Evolutionary conservation across 257 asterid species (phyloP), one percentile per base, ranked within the genome.

Genomic region (Verbena officinalis): DNA sequence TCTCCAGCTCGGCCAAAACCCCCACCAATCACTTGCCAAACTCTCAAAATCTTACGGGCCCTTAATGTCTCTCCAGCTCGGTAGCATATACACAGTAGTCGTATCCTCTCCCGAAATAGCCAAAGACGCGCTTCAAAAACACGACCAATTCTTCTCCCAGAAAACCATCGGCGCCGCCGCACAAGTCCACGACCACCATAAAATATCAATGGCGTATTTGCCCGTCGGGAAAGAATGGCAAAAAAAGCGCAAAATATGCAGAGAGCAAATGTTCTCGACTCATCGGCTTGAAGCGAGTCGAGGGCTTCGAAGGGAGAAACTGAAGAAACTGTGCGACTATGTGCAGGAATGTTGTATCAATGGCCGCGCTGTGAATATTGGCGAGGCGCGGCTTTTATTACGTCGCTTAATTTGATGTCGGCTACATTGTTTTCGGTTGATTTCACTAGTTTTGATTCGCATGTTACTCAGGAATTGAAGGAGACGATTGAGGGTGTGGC

Each of bases 21-120:
- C 71, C 9, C 80, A 67, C 44, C 62, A 31, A 14, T 75, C 81
- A 19, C 69, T 78, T 13, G 72, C 75, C 23, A 42, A 62, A 0
- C 73, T 79, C 53, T 73, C 84, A 45, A 58, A 31, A 73, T 62
- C 55, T 0, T 64, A 77, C 60, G 85, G 86, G 30, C 82, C 85
- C 17, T 8, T 80, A 16, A 76, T 76, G 77, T 70, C 68, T 15
- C 69, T 76, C 10, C 61, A 60, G 21, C 80, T 80, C 0, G 85
- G 82, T 4, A 67, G 60, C 62, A 59, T 21, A 2, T 5, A 27
- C 59, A 46, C 74, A 0, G 65, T 75, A 0, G 53, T 79, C 3
- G 73, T 61, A 8, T 79, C 84, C 0, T 75, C 80, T 0, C 61
- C 80, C 0, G 62, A 45, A 17, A 21, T 55, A 0, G 84, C 81